Evolutionary conservation across 768 basidiomycete species (phyloP), one percentile per base, ranked within the genome.

Genomic region (Hygrophoropsis aurantiaca): DNA sequence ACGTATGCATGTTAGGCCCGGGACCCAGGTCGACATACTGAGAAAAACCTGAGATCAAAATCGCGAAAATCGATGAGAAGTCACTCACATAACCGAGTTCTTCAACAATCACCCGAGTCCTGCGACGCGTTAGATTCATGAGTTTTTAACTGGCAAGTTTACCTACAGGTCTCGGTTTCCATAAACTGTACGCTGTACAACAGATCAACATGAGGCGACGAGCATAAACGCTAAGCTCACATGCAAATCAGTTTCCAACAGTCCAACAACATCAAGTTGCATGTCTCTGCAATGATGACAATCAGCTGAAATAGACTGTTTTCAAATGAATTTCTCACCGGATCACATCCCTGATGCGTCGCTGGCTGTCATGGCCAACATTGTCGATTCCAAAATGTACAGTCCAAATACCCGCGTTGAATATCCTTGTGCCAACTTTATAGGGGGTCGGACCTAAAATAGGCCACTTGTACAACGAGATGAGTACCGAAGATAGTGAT

Each of bases 11-110:
- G 59, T 90, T 87, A 2, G 91, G 90, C 33, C 90, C 90, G 3
- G 92, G 93, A 2, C 93, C 93, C 11, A 92, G 72, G 58, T 95
- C 93, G 4, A 91, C 87, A 59, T 93, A 82, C 89, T 93, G 53
- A 6, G 9, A 11, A 20, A 42, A 23, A 27, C 9, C 49, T 49
- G 38, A 37, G 50, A 47, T 39, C 32, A 45, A 47, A 18, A 33
- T 19, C 35, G 24, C 30, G 37, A 38, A 19, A 49, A 30, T 8
- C 10, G 40, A 21, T 8, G 13, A 38, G 23, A 39, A 11, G n/a
- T 72, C 13, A 13, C 84, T 61, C 55, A 91, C 90, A 65, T 87
- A 94, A 44, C 88, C 87, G 46, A 89, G 65, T 42, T 94, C 85
- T 60, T 93, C 85, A 0, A 80, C 78, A 24, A 84, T 77, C 10